phyloP scores from a whole-genome alignment of 257 asterid species.

The Solanum lycopersicoides region DNA sequence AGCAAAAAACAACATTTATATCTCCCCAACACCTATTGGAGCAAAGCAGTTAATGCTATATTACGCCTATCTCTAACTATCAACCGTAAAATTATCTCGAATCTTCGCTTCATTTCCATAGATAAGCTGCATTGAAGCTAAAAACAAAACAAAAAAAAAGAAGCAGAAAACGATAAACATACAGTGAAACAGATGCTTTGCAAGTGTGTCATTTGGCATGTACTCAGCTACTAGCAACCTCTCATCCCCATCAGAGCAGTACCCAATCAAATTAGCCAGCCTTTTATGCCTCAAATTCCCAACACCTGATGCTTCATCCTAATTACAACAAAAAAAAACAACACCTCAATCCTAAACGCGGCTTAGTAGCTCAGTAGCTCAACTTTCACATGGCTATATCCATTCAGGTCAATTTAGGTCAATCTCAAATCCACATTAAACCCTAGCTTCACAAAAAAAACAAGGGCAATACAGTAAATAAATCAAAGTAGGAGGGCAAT shows the following conservation, averaged over 20 bases:
- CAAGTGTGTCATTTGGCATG: constrained; percentile 97
- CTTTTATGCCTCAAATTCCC: constrained; percentile 93
- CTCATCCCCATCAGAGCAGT: constrained; percentile 96
- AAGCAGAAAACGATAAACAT: constrained; percentile 30
- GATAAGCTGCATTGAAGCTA: not conserved
- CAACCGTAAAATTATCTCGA: not conserved
- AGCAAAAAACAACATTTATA: not conserved
- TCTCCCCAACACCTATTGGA: not conserved
- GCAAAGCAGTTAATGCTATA: not conserved
- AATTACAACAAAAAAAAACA: not conserved
- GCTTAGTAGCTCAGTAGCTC: not conserved
- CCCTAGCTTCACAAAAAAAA: constrained; percentile 9
- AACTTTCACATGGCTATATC: not conserved
- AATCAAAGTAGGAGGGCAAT: not conserved
- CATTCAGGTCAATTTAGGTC: not conserved
- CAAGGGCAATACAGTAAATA: not conserved
- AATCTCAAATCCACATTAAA: not conserved
- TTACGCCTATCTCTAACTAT: not conserved
- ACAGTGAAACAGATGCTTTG: constrained; percentile 94
- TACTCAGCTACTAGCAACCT: constrained; percentile 92
- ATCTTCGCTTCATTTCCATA: not conserved
- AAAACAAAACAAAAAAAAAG: not conserved
- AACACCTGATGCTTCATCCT: constrained; percentile 97
- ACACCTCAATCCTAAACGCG: not conserved
- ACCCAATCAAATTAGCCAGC: constrained; percentile 96